Conservation (phyloP, 768 basidiomycete species). For the Multifurca ochricompacta region DNA sequence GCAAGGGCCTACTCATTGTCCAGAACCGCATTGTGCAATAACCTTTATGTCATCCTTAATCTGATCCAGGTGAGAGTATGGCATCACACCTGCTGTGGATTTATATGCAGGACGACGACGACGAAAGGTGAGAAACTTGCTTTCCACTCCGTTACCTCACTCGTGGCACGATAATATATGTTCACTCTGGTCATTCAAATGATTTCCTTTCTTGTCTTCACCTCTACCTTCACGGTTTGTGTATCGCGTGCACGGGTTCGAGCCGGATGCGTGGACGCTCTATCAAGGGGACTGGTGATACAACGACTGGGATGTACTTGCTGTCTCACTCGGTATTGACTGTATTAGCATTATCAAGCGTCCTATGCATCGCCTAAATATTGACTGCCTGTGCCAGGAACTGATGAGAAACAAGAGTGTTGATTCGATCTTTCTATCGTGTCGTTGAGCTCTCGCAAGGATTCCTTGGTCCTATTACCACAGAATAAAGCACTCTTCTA, state of each 20-base stretch:
- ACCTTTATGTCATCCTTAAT: constrained; percentile 58
- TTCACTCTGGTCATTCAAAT: constrained; percentile 9
- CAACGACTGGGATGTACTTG: constrained; percentile 53
- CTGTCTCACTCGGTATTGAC: constrained; percentile 42
- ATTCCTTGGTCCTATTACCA: constrained; percentile 47
- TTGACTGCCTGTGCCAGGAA: not conserved
- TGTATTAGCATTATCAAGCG: constrained; percentile 57
- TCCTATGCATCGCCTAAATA: constrained; percentile 3
- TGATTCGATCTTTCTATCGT: constrained; percentile 62
- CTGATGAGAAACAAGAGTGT: not conserved
- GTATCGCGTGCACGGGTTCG: constrained; percentile 34
- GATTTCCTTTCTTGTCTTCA: constrained; percentile 20
- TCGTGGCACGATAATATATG: not conserved
- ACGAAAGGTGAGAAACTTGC: constrained; percentile 26
- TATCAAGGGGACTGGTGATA: constrained; percentile 38
- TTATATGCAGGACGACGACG: constrained; percentile 17
- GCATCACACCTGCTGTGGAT: not conserved
- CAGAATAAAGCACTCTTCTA: constrained; percentile 59
- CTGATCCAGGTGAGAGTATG: constrained; percentile 43
- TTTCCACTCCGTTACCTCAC: constrained; percentile 30
- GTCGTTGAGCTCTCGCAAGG: constrained; percentile 53
- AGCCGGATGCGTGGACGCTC: constrained; percentile 34
- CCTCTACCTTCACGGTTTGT: constrained; percentile 32
- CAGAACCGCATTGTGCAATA: constrained; percentile 43
- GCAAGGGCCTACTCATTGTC: constrained; percentile 42